Evolutionary conservation across 768 basidiomycete species (phyloP).

Genomic region (Tephrocybe sp.): DNA sequence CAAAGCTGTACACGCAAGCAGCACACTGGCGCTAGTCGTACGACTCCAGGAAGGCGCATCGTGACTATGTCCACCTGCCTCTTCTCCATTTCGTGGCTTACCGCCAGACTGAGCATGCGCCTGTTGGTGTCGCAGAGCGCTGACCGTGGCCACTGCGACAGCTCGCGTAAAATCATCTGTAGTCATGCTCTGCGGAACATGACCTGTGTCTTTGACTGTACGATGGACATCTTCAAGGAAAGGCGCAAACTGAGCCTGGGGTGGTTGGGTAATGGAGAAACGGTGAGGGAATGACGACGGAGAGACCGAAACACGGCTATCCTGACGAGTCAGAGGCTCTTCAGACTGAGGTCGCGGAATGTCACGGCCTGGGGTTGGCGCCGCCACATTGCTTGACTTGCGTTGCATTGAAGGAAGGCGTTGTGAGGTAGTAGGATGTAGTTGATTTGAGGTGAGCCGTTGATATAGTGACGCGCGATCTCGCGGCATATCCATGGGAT

Average conservation of each 20-base stretch:
- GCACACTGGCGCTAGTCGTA: conserved; percentile 81
- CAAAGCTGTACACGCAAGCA: conserved; percentile 85
- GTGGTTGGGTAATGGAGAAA: conserved; percentile 51
- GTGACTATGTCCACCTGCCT: conserved; percentile 69
- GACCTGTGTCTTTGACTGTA: conserved; percentile 61
- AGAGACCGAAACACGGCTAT: conserved; percentile 26
- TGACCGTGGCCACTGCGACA: conserved; percentile 92
- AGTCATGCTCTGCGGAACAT: conserved; percentile 65
- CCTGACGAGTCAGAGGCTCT: conserved; percentile 6
- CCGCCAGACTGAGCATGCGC: conserved; percentile 46
- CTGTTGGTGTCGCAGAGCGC: conserved; percentile 81
- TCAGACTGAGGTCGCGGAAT: conserved; percentile 8
- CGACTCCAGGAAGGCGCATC: conserved; percentile 98
- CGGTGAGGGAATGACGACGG: conserved; percentile 43
- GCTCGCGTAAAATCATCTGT: conserved; percentile 91
- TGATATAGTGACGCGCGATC: conserved; percentile 67
- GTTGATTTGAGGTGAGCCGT: conserved; percentile 39
- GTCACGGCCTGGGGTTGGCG: conserved; percentile 21
- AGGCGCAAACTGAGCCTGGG: conserved; percentile 47
- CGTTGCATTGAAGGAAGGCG: conserved; percentile 33
- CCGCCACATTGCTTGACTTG: conserved; percentile 39
- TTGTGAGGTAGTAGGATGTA: conserved; percentile 17
- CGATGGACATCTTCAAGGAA: conserved; percentile 77
- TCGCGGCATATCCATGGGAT: conserved; percentile 58
- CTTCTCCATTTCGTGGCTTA: conserved; percentile 44